A percentile compares a stretch with the other conserved stretches of the same genome.
Evolutionary conservation across 176 grass and related monocot genomes (phyloP).

Genomic region (Zea luxurians): DNA sequence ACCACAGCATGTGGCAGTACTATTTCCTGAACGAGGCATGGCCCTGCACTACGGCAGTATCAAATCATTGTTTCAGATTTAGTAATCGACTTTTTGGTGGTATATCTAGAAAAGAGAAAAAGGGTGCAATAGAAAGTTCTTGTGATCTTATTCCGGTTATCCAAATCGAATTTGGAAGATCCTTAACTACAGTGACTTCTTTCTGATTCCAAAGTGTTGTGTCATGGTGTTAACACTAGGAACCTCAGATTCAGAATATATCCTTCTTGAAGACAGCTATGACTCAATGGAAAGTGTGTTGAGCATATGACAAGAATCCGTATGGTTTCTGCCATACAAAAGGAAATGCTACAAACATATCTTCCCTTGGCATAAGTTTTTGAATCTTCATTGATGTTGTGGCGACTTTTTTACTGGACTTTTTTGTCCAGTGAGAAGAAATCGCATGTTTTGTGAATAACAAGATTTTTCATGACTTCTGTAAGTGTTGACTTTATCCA

Average conservation of each 20-base stretch:
- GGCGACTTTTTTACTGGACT: not conserved
- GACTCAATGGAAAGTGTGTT: not conserved
- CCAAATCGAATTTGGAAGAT: not conserved
- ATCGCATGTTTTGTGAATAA: not conserved
- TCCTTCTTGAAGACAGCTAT: conserved; percentile 17
- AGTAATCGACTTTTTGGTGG: not conserved
- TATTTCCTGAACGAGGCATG: not conserved
- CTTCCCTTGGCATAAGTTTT: not conserved
- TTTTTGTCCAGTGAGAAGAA: not conserved
- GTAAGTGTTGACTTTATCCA: not conserved
- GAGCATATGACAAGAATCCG: conserved; percentile 2
- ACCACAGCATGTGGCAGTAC: not conserved
- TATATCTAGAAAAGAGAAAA: conserved; percentile 4
- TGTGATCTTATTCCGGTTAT: not conserved
- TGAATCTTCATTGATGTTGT: not conserved
- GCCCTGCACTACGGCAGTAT: not conserved
- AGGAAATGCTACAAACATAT: not conserved
- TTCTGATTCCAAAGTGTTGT: not conserved
- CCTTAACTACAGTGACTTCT: not conserved
- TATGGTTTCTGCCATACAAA: not conserved
- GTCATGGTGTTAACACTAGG: not conserved
- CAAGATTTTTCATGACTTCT: not conserved
- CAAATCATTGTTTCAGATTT: not conserved
- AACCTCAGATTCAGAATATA: conserved; percentile 36
- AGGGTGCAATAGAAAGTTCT: not conserved